Evolutionary conservation across 176 grass and related monocot species (phyloP).

Genomic region (Ensete glaucum): DNA sequence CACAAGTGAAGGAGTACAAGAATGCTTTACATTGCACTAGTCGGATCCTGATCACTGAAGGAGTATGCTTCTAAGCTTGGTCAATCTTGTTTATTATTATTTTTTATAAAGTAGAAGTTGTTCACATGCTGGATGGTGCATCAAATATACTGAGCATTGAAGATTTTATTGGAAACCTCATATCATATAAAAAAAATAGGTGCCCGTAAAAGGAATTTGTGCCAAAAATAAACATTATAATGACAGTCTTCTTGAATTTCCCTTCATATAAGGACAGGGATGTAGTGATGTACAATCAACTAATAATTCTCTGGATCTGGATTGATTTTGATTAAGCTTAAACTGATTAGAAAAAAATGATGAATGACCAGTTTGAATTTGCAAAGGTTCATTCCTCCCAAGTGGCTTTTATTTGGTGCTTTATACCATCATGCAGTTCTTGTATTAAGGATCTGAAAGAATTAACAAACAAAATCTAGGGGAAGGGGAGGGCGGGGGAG

Average conservation of each 20-base stretch:
- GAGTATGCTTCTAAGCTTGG: conserved; percentile 48
- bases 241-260: no score
- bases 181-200: not conserved
- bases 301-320: not conserved
- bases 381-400: no score
- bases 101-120: not conserved
- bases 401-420: no score
- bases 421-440: no score
- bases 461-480: no score
- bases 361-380: no score
- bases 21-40: conserved; percentile 81
- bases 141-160: not conserved
- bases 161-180: not conserved
- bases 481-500: no score
- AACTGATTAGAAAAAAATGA: not conserved
- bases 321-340: not conserved
- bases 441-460: no score
- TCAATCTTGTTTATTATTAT: conserved; percentile 13
- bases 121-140: not conserved
- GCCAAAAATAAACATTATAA: no score
- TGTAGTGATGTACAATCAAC: not conserved
- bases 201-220: not conserved
- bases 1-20: conserved; percentile 63
- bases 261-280: not conserved
- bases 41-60: conserved; percentile 74